phyloP scores from a whole-genome alignment of 2,329 filamentous ascomycete species.

The Ambrosiella cleistominuta region DNA sequence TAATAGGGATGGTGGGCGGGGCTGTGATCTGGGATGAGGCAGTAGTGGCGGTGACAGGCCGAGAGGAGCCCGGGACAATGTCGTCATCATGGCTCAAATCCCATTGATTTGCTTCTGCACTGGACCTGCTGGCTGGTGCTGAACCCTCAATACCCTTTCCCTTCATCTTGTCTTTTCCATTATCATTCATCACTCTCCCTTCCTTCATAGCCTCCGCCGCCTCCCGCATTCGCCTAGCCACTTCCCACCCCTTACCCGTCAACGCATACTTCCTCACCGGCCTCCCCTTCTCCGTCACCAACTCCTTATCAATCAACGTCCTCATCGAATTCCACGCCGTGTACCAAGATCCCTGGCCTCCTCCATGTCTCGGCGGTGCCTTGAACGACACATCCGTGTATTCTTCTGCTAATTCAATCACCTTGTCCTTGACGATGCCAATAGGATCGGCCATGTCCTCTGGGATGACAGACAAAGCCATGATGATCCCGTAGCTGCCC shows the following conservation, averaged over 20 bases:
- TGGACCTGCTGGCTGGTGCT: no score
- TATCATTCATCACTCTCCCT: not conserved
- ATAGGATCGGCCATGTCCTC: slow-evolving; percentile 28
- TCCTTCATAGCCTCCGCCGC: slow-evolving; percentile 12
- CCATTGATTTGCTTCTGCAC: no score
- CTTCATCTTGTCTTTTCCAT: not conserved
- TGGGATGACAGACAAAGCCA: slow-evolving; percentile 44
- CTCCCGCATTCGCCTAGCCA: slow-evolving; percentile 43
- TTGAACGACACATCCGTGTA: slow-evolving; percentile 60
- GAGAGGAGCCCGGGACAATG: no score
- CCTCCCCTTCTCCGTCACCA: slow-evolving; percentile 54
- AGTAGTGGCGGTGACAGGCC: no score
- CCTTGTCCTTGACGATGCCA: slow-evolving; percentile 48
- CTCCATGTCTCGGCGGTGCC: slow-evolving; percentile 46
- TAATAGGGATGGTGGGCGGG: no score
- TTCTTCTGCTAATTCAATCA: slow-evolving; percentile 52
- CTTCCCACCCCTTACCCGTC: slow-evolving; percentile 64
- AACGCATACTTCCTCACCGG: slow-evolving; percentile 51
- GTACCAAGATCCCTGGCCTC: slow-evolving; percentile 50
- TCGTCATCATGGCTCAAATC: no score
- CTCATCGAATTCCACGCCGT: slow-evolving; percentile 77
- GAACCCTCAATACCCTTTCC: not conserved
- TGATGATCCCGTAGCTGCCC: slow-evolving; percentile 53
- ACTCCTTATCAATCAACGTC: slow-evolving; percentile 52
- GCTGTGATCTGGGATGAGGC: no score